These are phyloP conservation scores for Vararia minispora DNA, from an alignment of 768 basidiomycete species.

Conservation along the genomic window DNA sequence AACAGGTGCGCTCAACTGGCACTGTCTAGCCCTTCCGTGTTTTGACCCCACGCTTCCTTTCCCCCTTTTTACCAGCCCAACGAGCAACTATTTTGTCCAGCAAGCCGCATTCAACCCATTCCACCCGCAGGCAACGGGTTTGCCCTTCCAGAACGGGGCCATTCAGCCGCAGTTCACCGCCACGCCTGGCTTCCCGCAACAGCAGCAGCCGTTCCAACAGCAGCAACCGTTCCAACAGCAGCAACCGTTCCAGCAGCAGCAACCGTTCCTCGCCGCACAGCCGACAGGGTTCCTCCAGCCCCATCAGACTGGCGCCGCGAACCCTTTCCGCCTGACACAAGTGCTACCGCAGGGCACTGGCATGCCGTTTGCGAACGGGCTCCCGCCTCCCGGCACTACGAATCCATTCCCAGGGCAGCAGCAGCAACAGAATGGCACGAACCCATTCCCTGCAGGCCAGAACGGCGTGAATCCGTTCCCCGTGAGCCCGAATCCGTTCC, in stretches of 20 bases:
- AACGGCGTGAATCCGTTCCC: constrained; percentile 79
- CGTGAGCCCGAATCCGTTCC: constrained; percentile 42
- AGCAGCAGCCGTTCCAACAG: constrained; percentile 21
- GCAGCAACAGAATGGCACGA: constrained; percentile 24
- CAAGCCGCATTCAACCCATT: constrained; percentile 71
- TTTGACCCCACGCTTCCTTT: too few relatives aligned
- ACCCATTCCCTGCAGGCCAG: constrained; percentile 13
- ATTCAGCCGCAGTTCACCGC: constrained; percentile 14
- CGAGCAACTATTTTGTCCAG: constrained; percentile 40
- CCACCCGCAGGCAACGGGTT: constrained; percentile 13
- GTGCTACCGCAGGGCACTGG: constrained; percentile 14
- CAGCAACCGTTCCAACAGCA: constrained; percentile 18
- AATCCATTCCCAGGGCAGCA: constrained; percentile 20
- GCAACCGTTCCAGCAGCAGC: constrained; percentile 26
- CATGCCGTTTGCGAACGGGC: constrained; percentile 4
- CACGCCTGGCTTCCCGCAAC: constrained; percentile 8
- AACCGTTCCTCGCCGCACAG: constrained; percentile 44
- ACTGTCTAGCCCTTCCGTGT: too few relatives aligned
- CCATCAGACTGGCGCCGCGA: constrained; percentile 33
- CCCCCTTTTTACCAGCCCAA: constrained; percentile 28
- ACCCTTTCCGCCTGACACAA: constrained; percentile 81
- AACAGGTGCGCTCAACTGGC: constrained; percentile 31
- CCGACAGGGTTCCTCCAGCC: constrained; percentile 36
- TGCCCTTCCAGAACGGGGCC: too few relatives aligned
- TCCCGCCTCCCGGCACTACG: constrained; percentile 12